phyloP scores from a whole-genome alignment of 2,329 filamentous ascomycete genomes.

The Ophiosphaerella korrae region DNA sequence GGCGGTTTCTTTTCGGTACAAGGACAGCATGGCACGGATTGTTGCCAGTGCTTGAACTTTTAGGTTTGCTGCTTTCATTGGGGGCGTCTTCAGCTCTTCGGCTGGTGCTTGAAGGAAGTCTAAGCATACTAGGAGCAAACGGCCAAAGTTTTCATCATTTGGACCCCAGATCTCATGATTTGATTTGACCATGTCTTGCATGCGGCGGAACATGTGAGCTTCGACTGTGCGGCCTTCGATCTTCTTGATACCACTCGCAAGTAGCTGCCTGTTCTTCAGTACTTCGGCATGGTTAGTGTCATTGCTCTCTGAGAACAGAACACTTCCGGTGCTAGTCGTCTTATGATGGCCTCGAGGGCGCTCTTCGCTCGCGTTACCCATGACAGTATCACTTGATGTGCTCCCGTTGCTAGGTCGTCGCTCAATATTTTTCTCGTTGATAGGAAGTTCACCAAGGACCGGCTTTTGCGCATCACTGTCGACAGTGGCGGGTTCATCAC shows the following conservation, averaged over 20 bases:
- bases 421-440: slow-evolving; percentile 53
- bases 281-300: slow-evolving; percentile 47
- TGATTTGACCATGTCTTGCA: slow-evolving; percentile 75
- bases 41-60: slow-evolving; percentile 77
- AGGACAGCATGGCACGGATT: slow-evolving; percentile 72
- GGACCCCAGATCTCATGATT: slow-evolving; percentile 65
- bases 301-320: slow-evolving; percentile 37
- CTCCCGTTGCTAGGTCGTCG: slow-evolving; percentile 39
- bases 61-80: slow-evolving; percentile 72
- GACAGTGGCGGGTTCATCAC: slow-evolving; percentile 35
- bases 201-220: slow-evolving; percentile 78
- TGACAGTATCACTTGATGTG: slow-evolving; percentile 31
- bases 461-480: slow-evolving; percentile 46
- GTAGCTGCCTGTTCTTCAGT: slow-evolving; percentile 59
- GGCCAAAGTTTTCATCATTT: slow-evolving; percentile 72
- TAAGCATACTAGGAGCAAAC: slow-evolving; percentile 70
- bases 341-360: slow-evolving; percentile 41
- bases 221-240: slow-evolving; percentile 75
- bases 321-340: slow-evolving; percentile 45
- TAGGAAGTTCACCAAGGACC: slow-evolving; percentile 57
- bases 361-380: slow-evolving; percentile 33
- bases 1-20: slow-evolving; percentile 68
- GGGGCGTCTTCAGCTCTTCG: slow-evolving; percentile 52
- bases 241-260: slow-evolving; percentile 76
- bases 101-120: slow-evolving; percentile 70